Percentiles rank a stretch among this genome's conserved stretches.
These are phyloP conservation scores for Solanum bulbocastanum DNA, from an alignment of 257 asterid species.

Conservation along the genomic window DNA sequence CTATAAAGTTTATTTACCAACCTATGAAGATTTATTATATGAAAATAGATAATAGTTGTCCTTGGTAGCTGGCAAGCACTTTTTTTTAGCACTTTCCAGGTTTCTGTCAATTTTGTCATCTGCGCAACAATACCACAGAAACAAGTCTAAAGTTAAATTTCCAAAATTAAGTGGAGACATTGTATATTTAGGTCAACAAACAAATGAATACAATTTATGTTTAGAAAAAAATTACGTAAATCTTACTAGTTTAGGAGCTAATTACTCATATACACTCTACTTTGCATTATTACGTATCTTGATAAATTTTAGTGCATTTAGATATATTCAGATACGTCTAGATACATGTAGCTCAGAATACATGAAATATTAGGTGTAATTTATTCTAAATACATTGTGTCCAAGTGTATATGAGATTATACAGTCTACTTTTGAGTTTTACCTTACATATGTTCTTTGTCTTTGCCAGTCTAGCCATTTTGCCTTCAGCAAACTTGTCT, in stretches of 20 bases:
- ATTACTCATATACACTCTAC: no score
- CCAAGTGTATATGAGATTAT: no score
- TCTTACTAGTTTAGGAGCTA: no score
- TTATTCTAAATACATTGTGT: no score
- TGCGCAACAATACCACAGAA: background rate
- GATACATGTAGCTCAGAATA: no score
- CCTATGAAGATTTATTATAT: background rate
- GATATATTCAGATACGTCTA: no score
- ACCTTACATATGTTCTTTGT: background rate
- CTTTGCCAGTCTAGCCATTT: background rate
- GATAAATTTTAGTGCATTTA: no score
- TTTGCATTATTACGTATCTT: no score
- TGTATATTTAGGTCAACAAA: background rate
- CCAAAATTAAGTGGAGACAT: background rate
- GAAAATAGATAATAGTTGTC: background rate
- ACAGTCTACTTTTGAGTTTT: background rate
- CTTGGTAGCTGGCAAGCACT: background rate
- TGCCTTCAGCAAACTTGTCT: background rate
- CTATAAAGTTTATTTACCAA: background rate
- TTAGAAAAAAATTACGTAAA: background rate
- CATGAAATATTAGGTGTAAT: no score
- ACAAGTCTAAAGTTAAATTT: background rate
- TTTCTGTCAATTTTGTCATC: background rate
- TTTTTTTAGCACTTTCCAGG: background rate
- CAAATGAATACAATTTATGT: background rate